Evolutionary conservation across 1,139 yeast genomes (phyloP), one percentile per base, ranked within the genome.

Genomic region (Dujonia santamariae): DNA sequence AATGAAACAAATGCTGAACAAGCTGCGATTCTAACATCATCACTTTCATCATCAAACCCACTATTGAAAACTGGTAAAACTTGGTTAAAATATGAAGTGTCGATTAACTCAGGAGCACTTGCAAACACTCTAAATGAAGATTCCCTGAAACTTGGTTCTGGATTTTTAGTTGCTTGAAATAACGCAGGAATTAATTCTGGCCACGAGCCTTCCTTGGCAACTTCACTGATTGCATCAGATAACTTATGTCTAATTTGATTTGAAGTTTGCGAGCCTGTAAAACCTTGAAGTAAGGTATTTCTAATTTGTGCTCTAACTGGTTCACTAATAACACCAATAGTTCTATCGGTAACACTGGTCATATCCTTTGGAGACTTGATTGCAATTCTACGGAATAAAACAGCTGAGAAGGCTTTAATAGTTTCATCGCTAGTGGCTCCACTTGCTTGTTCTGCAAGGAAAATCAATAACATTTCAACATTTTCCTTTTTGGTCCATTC

Each of bases 141-240:
- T 57, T 92, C 97, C 50, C 97, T 78, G 44, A 85, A 78, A 41
- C 81, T 76, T n/a, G 81, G 67, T 48, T 84, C 84, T 13, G 67
- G 59, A 53, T 72, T 76, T 42, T 72, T 69, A 15, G 83, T 62
- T 11, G 92, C 88, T 46, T 74, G 80, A 47, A 86, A 75, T 33
- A 90, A 65, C 1, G 88, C 78, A 32, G 87, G 88, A 30, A 87
- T 62, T 32, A 90, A 71, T 32, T 85, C 90, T 19, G 80, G 75
- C 97, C 97, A 90, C 9, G 64, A 65, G 46, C 79, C 85, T 31
- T 73, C 79, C 47, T 78, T 80, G 3, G 96, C 95, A 27, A 92
- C 78, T 58, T 90, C 97, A 1, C 97, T 86, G 37, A 92, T 85
- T 4, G 96, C 95, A 63, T 92, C 98, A 4, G 96, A 81, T 36